Evolutionary conservation across 2,329 filamentous ascomycete species (phyloP).

Genomic region (Aspergillus quadricinctus): DNA sequence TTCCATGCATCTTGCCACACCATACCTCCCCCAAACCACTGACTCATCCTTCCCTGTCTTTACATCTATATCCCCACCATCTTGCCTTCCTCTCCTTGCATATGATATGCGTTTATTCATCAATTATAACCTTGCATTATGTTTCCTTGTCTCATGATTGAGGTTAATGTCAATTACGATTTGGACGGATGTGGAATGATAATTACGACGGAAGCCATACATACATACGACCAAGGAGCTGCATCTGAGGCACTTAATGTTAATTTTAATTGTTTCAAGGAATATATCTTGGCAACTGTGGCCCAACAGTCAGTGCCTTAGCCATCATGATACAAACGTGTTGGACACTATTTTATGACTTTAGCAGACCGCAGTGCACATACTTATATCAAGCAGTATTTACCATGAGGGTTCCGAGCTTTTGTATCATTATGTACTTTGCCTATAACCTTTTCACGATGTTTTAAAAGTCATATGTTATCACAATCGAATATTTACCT

Average conservation of each 20-base stretch:
- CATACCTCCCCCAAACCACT: no score
- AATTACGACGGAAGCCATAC: conserved; percentile 19
- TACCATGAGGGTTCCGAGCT: neutral
- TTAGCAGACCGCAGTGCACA: neutral
- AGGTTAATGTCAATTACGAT: conserved; percentile 23
- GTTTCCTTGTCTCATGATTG: conserved; percentile 10
- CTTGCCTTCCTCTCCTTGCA: neutral
- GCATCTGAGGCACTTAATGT: conserved; percentile 28
- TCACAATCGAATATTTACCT: neutral
- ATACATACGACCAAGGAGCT: conserved; percentile 13
- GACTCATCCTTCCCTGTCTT: neutral
- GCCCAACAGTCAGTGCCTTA: neutral
- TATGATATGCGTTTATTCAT: neutral
- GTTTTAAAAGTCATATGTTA: no score
- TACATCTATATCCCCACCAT: neutral
- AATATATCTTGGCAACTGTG: conserved; percentile 7
- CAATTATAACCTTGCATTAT: conserved; percentile 3
- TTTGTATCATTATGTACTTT: neutral
- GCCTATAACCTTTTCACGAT: neutral
- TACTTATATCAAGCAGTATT: neutral
- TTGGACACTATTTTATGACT: neutral
- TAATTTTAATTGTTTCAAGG: conserved; percentile 31
- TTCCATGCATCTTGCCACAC: neutral
- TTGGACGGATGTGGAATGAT: conserved; percentile 28
- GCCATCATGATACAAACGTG: neutral